Base-by-base conservation (phyloP, 805 yeast genomes). In the Yarrowia alimentaria region DNA sequence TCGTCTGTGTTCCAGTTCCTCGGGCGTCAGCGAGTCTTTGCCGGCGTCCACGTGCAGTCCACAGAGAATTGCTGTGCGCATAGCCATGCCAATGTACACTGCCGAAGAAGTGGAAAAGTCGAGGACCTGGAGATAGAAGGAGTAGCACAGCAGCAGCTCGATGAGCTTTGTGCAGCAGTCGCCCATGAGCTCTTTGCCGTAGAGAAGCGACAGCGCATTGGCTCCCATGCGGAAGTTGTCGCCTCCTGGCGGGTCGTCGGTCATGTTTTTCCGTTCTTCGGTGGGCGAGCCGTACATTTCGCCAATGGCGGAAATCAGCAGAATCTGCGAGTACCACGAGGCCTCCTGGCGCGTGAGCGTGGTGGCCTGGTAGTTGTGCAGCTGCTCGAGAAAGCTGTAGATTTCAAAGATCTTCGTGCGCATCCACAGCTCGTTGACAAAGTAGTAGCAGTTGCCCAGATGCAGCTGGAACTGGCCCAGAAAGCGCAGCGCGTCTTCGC, bases 31-130 rank as follows among this genome's bases (percentile, higher is more conserved):
- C n/a, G 34, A 24, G 7, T 49, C 53, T 30, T 51, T 54, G 7
- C 33, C 48, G 3, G 56, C 54, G 24, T 58, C 59, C 3, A 40
- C 58, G 50, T 59, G 59, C 21, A 59, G 14, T 5, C 62, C 62
- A 16, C 57, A 37, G 9, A 57, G 24, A n/a, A 56, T 19, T 1
- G 62, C 54, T 4, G 49, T 31, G 32, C 61, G 19, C 48, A 58
- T 30, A 4, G 58, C 55, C 21, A 55, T 28, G 3, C 61, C 61
- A 1, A 53, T 22, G n/a, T 54, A 35, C 1, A 56, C 35, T 9
- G 52, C 57, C 19, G 48, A 54, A 2, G 58, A 59, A 1, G 55
- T 31, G 11, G 55, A 50, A 20, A 55, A 51, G 21, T 57, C 58
- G 25, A 53, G 26, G 10, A 56, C 51, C 20, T 59, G 62, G 43